Percentiles rank a stretch among this genome's conserved stretches.
phyloP scores from a whole-genome alignment of 352 stramenopile species.

The Phytophthora macrochlamydospora region DNA sequence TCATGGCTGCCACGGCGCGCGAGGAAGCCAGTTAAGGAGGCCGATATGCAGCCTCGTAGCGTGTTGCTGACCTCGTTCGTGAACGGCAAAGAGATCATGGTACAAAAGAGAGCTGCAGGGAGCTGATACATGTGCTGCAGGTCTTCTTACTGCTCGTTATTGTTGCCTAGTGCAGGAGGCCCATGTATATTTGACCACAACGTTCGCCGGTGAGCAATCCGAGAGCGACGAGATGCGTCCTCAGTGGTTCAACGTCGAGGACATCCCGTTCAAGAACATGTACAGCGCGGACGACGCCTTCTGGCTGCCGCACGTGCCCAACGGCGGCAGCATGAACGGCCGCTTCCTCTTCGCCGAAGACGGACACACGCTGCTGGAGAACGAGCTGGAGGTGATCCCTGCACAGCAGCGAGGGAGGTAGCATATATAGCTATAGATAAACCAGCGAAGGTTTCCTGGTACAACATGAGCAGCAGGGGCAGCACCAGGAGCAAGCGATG shows the following conservation, averaged over 20 bases:
- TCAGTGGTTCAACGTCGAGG: slow-evolving; percentile 67
- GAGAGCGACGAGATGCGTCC: slow-evolving; percentile 92
- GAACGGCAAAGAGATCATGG: slow-evolving; percentile 58
- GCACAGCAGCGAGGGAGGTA: neutral
- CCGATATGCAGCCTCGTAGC: slow-evolving; percentile 38
- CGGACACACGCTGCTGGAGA: slow-evolving; percentile 68
- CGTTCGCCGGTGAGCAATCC: slow-evolving; percentile 64
- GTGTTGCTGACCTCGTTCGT: slow-evolving; percentile 75
- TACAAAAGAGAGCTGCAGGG: slow-evolving; percentile 12
- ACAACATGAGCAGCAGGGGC: no score
- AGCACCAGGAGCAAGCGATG: no score
- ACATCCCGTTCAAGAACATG: slow-evolving; percentile 86
- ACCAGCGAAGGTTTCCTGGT: no score
- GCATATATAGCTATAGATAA: no score
- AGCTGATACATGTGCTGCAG: neutral
- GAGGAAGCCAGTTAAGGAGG: slow-evolving; percentile 66
- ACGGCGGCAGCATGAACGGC: slow-evolving; percentile 64
- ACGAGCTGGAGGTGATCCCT: slow-evolving; percentile 39
- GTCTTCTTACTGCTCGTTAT: slow-evolving; percentile 2
- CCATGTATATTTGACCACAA: slow-evolving; percentile 78
- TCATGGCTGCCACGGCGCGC: slow-evolving; percentile 58
- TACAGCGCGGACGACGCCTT: slow-evolving; percentile 80
- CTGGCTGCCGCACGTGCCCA: slow-evolving; percentile 83
- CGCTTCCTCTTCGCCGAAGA: slow-evolving; percentile 78
- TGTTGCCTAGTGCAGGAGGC: slow-evolving; percentile 50